Base-by-base conservation (phyloP, 768 basidiomycete species). In the Suillus cothurnatus region DNA sequence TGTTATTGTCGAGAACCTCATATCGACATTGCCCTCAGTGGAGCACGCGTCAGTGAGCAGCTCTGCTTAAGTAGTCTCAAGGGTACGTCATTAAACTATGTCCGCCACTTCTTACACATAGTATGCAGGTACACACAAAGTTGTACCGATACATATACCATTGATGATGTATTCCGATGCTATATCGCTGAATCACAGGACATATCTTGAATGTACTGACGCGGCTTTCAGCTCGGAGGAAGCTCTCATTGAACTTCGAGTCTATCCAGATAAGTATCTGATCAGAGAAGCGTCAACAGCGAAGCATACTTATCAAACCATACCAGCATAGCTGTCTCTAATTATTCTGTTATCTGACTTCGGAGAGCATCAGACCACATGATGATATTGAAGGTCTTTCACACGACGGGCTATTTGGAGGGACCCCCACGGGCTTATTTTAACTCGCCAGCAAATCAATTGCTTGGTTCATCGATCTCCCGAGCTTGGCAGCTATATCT, bases 1-100 rank as follows among this genome's bases (percentile, higher is more conserved):
- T 68, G 76, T 72, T 17, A 90, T 97, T 63, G 80, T 84, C 36
- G 79, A 79, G 53, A 77, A 80, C 23, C 68, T 86, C 15, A 67
- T 83, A n/a, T 71, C 72, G 62, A 70, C 68, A 38, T 39, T 84
- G 55, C 66, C 65, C 1, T 45, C 61, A 7, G 63, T 72, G 38
- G 71, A 67, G 39, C 62, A 62, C 32, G 39, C 31, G n/a, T 26
- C 53, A 7, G 43, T 38, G 19, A 53, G 23, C 57, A 41, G 23
- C 17, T 39, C 45, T 21, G 14, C n/a, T 36, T 65, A 56, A 61
- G 5, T n/a, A 32, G 19, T 59, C 12, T 53, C 31, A 32, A 49
- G 17, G 41, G 34, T 23, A 47, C 32, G 26, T 36, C 61, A 21
- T 21, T 14, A 6, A 19, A 59, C 39, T 6, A 41, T 59, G 11